A percentile compares a stretch with the other conserved stretches of the same genome.
Evolutionary conservation across 1,284 basidiomycete species (phyloP).

Genomic region (Tilletia indica): DNA sequence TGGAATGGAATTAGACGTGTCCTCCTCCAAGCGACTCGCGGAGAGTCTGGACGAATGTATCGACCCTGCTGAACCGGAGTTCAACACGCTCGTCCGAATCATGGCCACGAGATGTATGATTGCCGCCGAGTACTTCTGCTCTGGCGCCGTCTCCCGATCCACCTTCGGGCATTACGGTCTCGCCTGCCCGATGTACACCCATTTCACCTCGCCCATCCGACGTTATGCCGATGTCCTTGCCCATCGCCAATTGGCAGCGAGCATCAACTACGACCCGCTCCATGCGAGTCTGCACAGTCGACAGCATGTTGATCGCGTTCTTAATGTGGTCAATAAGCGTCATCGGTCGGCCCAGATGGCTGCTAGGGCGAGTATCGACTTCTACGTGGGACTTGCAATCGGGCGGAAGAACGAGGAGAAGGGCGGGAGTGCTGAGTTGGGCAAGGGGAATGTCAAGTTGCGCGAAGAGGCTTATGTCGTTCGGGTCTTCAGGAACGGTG

Average conservation of each 20-base stretch:
- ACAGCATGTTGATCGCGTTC: constrained; percentile 78
- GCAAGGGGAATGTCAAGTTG: constrained; percentile 40
- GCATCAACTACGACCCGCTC: constrained; percentile 79
- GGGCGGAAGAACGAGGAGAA: constrained; percentile 60
- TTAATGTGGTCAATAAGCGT: constrained; percentile 84
- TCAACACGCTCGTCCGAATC: constrained; percentile 96
- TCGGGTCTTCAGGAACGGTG: constrained; percentile 86
- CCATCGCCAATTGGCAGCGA: constrained; percentile 88
- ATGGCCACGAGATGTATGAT: constrained; percentile 99
- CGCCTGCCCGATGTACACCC: constrained; percentile 94
- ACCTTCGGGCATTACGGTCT: constrained; percentile 96
- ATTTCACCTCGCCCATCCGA: constrained; percentile 69
- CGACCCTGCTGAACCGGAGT: constrained; percentile 71
- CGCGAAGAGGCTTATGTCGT: constrained; percentile 76
- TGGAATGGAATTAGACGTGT: constrained; percentile 82
- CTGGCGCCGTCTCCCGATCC: constrained; percentile 86
- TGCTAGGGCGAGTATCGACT: constrained; percentile 89
- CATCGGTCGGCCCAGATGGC: constrained; percentile 98
- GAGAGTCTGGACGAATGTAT: constrained; percentile 82
- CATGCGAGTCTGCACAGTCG: constrained; percentile 86
- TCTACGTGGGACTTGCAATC: constrained; percentile 89
- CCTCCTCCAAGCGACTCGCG: constrained; percentile 86
- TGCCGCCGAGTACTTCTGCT: constrained; percentile 95
- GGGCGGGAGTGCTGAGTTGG: constrained; percentile 59
- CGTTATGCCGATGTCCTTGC: constrained; percentile 75